A percentile compares a stretch with the other conserved stretches of the same genome.
These are phyloP conservation scores for Yamadazyma dendronema DNA, from an alignment of 1,139 yeast species.

Conservation along the genomic window DNA sequence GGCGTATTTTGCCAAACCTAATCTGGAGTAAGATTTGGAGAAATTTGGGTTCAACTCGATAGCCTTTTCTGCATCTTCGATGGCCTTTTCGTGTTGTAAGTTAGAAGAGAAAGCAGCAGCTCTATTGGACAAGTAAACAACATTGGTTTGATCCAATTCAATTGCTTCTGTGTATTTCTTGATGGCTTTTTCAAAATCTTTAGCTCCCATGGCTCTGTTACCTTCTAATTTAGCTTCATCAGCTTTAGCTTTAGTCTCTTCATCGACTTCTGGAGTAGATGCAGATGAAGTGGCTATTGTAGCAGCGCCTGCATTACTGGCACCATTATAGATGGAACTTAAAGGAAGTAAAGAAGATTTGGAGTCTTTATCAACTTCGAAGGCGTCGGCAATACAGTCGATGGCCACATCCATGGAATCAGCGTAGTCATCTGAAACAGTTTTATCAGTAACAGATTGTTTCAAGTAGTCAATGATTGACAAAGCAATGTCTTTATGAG, in stretches of 20 bases:
- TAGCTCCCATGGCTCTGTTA: conserved; percentile 84
- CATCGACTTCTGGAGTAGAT: conserved; percentile 40
- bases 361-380: conserved; percentile 59
- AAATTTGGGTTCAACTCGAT: conserved; percentile 73
- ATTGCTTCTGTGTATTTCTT: conserved; percentile 82
- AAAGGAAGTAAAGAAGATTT: conserved; percentile 46
- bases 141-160: conserved; percentile 64
- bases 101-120: conserved; percentile 94
- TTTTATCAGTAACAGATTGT: conserved; percentile 57
- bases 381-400: conserved; percentile 89
- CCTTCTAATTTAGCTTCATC: conserved; percentile 87
- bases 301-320: conserved; percentile 14
- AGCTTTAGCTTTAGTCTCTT: conserved; percentile 66
- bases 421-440: conserved; percentile 71
- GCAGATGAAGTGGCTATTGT: conserved; percentile 7
- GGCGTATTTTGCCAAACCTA: conserved; percentile 91
- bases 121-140: conserved; percentile 86
- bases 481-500: conserved; percentile 68
- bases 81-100: conserved; percentile 73
- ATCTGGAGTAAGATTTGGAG: conserved; percentile 91
- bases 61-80: conserved; percentile 80
- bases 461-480: conserved; percentile 74
- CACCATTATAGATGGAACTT: conserved; percentile 34
- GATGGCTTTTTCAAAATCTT: conserved; percentile 68
- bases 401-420: conserved; percentile 96